Conservation (phyloP, 202 grass and related monocot genomes). For the Eragrostis tef region DNA sequence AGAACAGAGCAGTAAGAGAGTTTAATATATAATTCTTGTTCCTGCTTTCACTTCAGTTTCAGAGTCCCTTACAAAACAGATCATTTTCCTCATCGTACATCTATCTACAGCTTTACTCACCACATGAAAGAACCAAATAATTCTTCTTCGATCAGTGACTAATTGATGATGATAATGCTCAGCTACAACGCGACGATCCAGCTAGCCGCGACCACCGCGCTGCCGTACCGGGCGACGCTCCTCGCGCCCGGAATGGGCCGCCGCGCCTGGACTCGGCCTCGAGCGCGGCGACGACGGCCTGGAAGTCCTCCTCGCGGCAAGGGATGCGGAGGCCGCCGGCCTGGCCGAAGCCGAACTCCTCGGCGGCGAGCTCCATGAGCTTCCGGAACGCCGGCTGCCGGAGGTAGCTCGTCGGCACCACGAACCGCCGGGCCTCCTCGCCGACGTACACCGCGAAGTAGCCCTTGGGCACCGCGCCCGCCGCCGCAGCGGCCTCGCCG, state of each 20-base stretch:
- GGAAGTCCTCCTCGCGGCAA: constrained; percentile 67
- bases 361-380: constrained; percentile 67
- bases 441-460: constrained; percentile 74
- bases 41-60: background rate
- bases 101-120: background rate
- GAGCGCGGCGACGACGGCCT: constrained; percentile 46
- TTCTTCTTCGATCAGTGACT: background rate
- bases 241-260: background rate
- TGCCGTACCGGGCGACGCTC: background rate
- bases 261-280: background rate
- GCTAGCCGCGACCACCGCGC: constrained; percentile 9
- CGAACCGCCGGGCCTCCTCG: constrained; percentile 56
- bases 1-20: background rate
- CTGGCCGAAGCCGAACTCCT: constrained; percentile 76
- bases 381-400: constrained; percentile 56
- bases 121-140: background rate
- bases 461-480: constrained; percentile 54
- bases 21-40: background rate
- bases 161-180: background rate
- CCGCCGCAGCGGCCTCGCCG: background rate
- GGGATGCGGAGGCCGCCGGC: constrained; percentile 60
- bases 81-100: background rate
- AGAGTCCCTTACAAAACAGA: background rate
- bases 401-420: constrained; percentile 68
- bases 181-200: constrained; percentile 8